Base-by-base conservation (phyloP, 257 asterid species). In the Salvia rosmarinus region DNA sequence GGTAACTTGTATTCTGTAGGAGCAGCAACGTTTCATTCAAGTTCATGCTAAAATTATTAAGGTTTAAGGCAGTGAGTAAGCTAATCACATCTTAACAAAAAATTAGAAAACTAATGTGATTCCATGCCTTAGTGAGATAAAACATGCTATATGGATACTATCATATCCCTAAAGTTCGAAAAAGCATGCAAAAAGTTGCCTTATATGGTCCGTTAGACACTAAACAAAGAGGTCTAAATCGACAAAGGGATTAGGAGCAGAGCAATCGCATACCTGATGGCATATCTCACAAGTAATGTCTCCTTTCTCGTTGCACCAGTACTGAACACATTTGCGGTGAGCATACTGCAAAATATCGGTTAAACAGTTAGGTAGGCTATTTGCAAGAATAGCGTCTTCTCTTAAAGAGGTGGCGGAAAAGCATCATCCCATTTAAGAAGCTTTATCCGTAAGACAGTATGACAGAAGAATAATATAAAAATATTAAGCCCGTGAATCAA, bases 231-330 rank as follows among this genome's bases (percentile, higher is more conserved):
- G 28, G n/a, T 17, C 10, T 17, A 39, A 17, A 39, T 28, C 19
- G 57, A 56, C 46, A 16, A 55, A 68, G 42, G 30, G 1, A 34
- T 3, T 32, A 74, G 54, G 60, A 71, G 51, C 62, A 32, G 55
- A 71, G 52, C 34, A 32, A 39, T 46, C 47, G 61, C 35, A 59
- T 78, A 82, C 87, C 85, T 78, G 89, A 74, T 85, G 87, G 79
- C 89, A 85, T 63, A 85, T 85, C 82, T 85, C 89, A 78, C 89
- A 85, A 39, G 81, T 85, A 74, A 76, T 82, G 71, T 82, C 89
- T 14, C 89, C 87, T 77, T 85, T 85, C 81, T 85, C 87, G 16
- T 85, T 80, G 84, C 89, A 85, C 89, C 87, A 85, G 73, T 85
- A 64, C 62, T 85, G 89, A 60, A 85, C 89, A 67, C 89, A 85